These are phyloP conservation scores for Citeromyces matritensis DNA, from an alignment of 805 yeast species.

Conservation along the genomic window DNA sequence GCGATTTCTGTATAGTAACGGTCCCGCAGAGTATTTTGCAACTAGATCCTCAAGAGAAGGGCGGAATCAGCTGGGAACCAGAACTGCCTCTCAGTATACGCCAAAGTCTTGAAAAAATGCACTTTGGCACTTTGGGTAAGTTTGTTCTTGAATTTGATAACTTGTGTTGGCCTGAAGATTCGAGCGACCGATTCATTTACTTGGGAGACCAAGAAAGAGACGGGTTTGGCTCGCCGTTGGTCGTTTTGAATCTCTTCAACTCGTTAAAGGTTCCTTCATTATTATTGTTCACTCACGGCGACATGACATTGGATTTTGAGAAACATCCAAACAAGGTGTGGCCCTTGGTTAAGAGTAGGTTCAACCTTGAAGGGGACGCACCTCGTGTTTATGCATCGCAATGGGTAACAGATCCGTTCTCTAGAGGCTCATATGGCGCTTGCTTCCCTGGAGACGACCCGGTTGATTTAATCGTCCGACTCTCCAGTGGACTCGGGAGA, in stretches of 20 bases:
- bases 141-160: conserved; percentile 51
- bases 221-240: conserved; percentile 45
- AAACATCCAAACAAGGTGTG: conserved; percentile 36
- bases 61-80: conserved; percentile 42
- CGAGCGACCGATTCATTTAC: conserved; percentile 31
- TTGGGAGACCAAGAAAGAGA: conserved; percentile 20
- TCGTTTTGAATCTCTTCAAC: conserved; percentile 43
- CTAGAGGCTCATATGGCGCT: conserved; percentile 74
- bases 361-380: conserved; percentile 16
- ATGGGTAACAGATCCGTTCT: conserved; percentile 73
- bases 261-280: conserved; percentile 35
- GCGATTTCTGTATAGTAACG: conserved; percentile 55
- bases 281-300: conserved; percentile 56
- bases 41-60: conserved; percentile 16
- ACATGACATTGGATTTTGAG: conserved; percentile 50
- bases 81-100: conserved; percentile 28
- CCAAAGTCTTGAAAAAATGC: conserved; percentile 28
- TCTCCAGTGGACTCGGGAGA: conserved; percentile 39
- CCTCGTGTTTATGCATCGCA: conserved; percentile 32
- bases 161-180: conserved; percentile 38
- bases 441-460: conserved; percentile 60
- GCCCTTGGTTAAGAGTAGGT: conserved; percentile 9
- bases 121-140: conserved; percentile 62
- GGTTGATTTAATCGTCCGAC: conserved; percentile 40
- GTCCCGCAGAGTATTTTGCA: conserved; percentile 65